Evolutionary conservation across 257 asterid species (phyloP).

Genomic region (Voacanga thouarsii): DNA sequence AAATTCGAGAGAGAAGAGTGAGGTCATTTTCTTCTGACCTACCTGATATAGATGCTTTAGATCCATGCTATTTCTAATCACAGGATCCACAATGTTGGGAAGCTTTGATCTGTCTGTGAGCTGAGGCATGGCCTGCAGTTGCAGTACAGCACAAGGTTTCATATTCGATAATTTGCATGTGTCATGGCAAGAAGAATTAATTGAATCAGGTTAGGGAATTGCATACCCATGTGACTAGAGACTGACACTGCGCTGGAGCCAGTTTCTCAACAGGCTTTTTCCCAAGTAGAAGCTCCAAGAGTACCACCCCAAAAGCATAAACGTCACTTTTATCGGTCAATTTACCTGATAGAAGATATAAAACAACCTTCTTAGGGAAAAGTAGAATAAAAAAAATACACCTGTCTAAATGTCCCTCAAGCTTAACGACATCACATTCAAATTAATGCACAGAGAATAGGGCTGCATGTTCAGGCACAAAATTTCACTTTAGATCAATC

Average conservation of each 20-base stretch:
- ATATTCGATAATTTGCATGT: neutral
- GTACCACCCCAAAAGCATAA: slow-evolving; percentile 74
- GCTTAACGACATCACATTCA: neutral
- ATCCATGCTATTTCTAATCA: slow-evolving; percentile 54
- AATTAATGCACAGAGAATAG: neutral
- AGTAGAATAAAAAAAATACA: neutral
- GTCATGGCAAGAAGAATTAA: slow-evolving; percentile 10
- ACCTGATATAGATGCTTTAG: slow-evolving; percentile 70
- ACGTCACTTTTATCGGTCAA: slow-evolving; percentile 79
- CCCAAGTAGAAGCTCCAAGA: slow-evolving; percentile 72
- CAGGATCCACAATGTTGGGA: slow-evolving; percentile 68
- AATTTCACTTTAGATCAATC: neutral
- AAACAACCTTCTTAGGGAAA: neutral
- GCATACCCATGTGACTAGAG: slow-evolving; percentile 72
- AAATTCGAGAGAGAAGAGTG: neutral
- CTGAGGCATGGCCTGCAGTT: slow-evolving; percentile 77
- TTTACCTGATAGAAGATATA: slow-evolving; percentile 37
- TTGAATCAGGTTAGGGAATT: slow-evolving; percentile 2
- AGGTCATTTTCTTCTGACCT: neutral
- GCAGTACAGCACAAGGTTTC: slow-evolving; percentile 2
- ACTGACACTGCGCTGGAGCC: slow-evolving; percentile 53
- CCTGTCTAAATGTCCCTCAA: neutral
- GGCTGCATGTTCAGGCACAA: neutral
- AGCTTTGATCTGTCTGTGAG: slow-evolving; percentile 69
- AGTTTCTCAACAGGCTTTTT: slow-evolving; percentile 62